Base-by-base conservation (phyloP, 1,284 basidiomycete genomes). In the Volvariella surrecta region DNA sequence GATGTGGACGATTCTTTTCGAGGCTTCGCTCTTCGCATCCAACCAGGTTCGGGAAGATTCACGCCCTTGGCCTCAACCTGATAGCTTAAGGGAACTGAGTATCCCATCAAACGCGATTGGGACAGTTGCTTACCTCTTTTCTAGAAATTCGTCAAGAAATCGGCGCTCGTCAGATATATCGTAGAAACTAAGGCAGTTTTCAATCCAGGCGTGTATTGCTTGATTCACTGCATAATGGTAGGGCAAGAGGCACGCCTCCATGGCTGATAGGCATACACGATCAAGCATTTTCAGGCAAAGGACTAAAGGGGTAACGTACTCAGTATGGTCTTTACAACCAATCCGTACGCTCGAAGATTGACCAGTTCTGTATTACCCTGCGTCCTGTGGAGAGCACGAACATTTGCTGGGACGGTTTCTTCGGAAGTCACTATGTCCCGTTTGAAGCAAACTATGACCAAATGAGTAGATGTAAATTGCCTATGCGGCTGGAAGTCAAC, bases 331-430 rank as follows among this genome's bases (percentile, higher is more conserved):
- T 38, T 50, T 4, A 57, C 57, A 53, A 42, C 49, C 15, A 45
- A 56, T 8, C 47, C 59, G 4, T 60, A 60, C 37, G 45, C 46
- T 15, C 49, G 53, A 28, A 60, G 56, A 54, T 58, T 56, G 20
- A 45, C 32, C 24, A 34, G 21, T 4, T 10, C 21, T 9, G 32
- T 19, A n/a, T 45, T 22, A 34, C 16, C 13, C 9, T 30, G 4
- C 24, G n/a, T 13, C 10, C 13, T 31, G 10, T 37, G 19, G 6
- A 32, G 24, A 28, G 24, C 24, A 11, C 11, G 28, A 19, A 16
- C 37, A 24, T 34, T 22, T n/a, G 37, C 22, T 19, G 16, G 24
- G 18, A 19, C 17, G 15, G 39, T 37, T 20, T 34, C 18, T 16
- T 45, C 40, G 19, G 24, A 13, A 32, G 15, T 20, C 6, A 44